Percentiles rank a stretch among this genome's conserved stretches.
Evolutionary conservation across 2,329 filamentous ascomycete species (phyloP).

Genomic region (Penicillium thymicola): DNA sequence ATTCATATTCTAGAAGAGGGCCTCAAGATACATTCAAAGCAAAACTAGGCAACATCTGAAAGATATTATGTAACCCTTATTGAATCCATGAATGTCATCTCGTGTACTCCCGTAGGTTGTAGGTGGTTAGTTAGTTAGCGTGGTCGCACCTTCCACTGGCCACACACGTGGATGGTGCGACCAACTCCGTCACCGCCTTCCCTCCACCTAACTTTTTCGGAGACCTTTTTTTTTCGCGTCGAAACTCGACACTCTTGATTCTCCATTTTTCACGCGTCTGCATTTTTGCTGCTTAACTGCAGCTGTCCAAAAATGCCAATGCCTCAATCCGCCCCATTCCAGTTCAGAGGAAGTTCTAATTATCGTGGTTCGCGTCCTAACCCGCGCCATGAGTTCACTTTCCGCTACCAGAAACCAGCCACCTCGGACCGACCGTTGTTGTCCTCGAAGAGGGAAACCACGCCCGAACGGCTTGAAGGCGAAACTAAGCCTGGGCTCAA

Average conservation of each 20-base stretch:
- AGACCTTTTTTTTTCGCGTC: conserved; percentile 14
- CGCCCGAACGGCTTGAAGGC: conserved; percentile 34
- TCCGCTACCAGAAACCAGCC: conserved; percentile 36
- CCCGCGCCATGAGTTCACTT: conserved; percentile 36
- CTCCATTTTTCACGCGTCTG: not conserved
- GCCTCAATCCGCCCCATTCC: conserved; percentile 10
- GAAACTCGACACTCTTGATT: not conserved
- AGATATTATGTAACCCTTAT: no score
- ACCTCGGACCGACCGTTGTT: conserved; percentile 40
- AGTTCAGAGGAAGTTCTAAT: conserved; percentile 11
- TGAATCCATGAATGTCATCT: not conserved
- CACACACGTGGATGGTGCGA: not conserved
- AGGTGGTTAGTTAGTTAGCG: no score
- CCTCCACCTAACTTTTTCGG: not conserved
- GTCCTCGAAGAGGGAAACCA: conserved; percentile 32
- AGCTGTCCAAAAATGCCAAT: conserved; percentile 1
- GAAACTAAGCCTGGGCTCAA: conserved; percentile 30
- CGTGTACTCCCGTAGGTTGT: not conserved
- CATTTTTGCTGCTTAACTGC: not conserved
- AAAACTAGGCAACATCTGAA: not conserved
- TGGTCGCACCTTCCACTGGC: no score
- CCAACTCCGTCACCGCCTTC: conserved; percentile 6
- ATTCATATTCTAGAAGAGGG: conserved; percentile 27
- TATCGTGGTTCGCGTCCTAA: conserved; percentile 4
- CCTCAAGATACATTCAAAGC: conserved; percentile 3